phyloP scores from a whole-genome alignment of 148 eudicot species.

The Rhododendron williamsianum region DNA sequence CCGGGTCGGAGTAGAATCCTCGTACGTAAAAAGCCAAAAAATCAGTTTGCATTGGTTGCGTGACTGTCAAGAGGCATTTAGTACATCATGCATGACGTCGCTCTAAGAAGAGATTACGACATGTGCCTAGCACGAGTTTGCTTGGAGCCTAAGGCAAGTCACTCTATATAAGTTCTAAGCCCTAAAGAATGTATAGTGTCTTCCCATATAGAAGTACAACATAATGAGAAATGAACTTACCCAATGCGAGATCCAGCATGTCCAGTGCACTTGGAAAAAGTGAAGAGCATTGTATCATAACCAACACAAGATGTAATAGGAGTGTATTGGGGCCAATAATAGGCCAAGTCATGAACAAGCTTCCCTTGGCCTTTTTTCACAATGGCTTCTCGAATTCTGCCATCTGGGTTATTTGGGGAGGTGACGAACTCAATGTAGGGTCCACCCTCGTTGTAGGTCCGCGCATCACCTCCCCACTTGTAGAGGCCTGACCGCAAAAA shows the following conservation, averaged over 20 bases:
- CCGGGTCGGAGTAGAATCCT: too few species aligned
- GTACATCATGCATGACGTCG: too few species aligned
- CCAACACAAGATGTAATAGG: conserved; percentile 46
- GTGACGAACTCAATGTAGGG: conserved; percentile 72
- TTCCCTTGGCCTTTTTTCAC: conserved; percentile 44
- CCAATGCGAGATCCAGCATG: conserved; percentile 90
- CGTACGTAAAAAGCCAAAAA: too few species aligned
- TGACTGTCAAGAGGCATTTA: too few species aligned
- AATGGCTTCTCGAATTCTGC: conserved; percentile 31
- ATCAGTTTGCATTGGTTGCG: too few species aligned
- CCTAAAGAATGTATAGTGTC: too few species aligned
- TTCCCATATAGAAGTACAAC: too few species aligned
- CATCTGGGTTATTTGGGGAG: conserved; percentile 78
- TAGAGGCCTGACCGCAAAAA: conserved; percentile 34
- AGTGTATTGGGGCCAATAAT: conserved; percentile 91
- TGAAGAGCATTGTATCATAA: conserved; percentile 67
- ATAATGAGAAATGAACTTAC: conserved; percentile 19
- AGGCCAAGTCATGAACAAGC: conserved; percentile 69
- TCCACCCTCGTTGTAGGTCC: conserved; percentile 26
- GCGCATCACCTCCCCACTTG: conserved; percentile 64
- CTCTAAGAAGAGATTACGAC: too few species aligned
- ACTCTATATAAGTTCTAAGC: too few species aligned
- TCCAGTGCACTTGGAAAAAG: conserved; percentile 74
- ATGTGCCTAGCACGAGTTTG: too few species aligned
- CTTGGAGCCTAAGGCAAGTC: too few species aligned